A percentile compares a stretch with the other conserved stretches of the same genome.
phyloP scores from a whole-genome alignment of 2,329 filamentous ascomycete genomes.

The Botrytis tulipae region DNA sequence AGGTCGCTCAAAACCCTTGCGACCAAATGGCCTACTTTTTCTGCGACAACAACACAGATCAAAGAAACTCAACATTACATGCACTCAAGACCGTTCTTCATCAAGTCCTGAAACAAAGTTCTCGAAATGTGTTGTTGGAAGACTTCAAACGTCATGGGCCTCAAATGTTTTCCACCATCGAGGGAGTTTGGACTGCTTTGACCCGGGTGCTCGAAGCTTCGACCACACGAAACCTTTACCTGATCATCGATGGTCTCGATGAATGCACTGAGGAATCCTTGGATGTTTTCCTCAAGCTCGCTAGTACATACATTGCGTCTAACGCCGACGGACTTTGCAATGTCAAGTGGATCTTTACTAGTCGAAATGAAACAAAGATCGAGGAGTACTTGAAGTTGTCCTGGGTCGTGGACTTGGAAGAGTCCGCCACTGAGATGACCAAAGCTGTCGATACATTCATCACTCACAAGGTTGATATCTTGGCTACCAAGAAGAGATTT shows the following conservation, averaged over 20 bases:
- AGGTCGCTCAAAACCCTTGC: constrained; percentile 15
- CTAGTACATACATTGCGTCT: constrained; percentile 13
- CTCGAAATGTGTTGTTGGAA: constrained; percentile 14
- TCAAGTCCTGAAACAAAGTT: constrained; percentile 17
- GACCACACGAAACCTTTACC: constrained; percentile 17
- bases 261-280: constrained; percentile 19
- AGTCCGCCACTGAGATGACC: background rate
- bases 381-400: constrained; percentile 19
- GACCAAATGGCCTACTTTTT: constrained; percentile 21
- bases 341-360: constrained; percentile 22
- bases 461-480: constrained; percentile 6
- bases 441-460: constrained; percentile 14
- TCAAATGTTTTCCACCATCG: constrained; percentile 18
- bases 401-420: constrained; percentile 17
- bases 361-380: constrained; percentile 19
- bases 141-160: constrained; percentile 20
- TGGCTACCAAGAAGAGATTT: constrained; percentile 19
- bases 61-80: constrained; percentile 19
- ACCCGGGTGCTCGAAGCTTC: constrained; percentile 17
- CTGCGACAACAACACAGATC: constrained; percentile 18
- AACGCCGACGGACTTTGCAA: constrained; percentile 19
- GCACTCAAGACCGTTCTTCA: constrained; percentile 20
- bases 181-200: constrained; percentile 19
- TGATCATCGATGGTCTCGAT: constrained; percentile 23
- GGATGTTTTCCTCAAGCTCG: constrained; percentile 16